Conservation (phyloP, 2,329 filamentous ascomycete species). For the Chlorencoelia australis region DNA sequence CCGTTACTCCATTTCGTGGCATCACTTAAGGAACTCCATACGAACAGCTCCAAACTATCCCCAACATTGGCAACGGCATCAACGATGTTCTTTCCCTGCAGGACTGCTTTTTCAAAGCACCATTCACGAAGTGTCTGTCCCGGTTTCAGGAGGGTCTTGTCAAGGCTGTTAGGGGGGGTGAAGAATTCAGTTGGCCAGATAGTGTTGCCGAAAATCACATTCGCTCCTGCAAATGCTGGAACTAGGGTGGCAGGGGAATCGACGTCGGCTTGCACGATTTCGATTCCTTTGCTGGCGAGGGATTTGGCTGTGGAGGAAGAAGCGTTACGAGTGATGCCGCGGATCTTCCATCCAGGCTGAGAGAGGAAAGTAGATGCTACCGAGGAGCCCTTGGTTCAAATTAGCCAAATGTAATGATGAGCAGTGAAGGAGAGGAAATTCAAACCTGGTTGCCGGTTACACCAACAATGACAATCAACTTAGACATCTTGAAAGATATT, state of each 20-base stretch:
- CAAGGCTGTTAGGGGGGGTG: too few relatives aligned
- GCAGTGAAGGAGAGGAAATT: too few relatives aligned
- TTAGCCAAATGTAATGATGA: too few relatives aligned
- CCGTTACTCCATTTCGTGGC: constrained; percentile 37
- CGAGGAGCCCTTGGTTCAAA: neutral
- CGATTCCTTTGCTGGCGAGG: constrained; percentile 30
- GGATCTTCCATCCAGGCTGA: too few relatives aligned
- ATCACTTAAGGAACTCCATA: constrained; percentile 43
- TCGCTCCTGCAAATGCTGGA: constrained; percentile 32
- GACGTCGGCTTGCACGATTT: constrained; percentile 34
- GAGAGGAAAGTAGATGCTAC: too few relatives aligned
- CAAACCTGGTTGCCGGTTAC: neutral
- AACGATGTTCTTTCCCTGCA: constrained; percentile 43
- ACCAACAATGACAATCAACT: constrained; percentile 1
- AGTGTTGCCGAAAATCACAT: constrained; percentile 40
- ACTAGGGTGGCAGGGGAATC: constrained; percentile 34
- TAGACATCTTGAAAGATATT: neutral
- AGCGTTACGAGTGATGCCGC: constrained; percentile 37
- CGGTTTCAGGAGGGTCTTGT: too few relatives aligned
- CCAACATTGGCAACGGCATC: constrained; percentile 38
- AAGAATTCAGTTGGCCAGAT: too few relatives aligned
- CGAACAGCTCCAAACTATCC: constrained; percentile 30
- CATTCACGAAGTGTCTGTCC: constrained; percentile 34
- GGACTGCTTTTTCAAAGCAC: constrained; percentile 38
- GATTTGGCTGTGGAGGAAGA: constrained; percentile 31